Evolutionary conservation across 106 monocot genomes (phyloP).

Genomic region (Apostasia ramifera): DNA sequence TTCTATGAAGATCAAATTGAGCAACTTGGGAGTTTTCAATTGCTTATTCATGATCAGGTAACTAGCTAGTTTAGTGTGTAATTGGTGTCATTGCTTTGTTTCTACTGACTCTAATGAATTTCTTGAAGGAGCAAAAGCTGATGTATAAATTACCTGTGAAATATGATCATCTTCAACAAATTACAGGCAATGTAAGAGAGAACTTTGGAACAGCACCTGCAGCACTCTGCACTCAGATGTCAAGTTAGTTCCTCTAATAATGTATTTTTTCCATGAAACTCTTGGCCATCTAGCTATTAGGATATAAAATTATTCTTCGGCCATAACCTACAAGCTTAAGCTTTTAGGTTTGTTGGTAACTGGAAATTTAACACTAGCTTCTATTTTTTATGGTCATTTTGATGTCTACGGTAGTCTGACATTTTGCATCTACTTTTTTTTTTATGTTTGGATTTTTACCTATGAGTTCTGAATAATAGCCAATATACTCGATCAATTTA

Average conservation of each 20-base stretch:
- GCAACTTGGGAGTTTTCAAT: conserved; percentile 49
- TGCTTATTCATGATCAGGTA: conserved; percentile 74
- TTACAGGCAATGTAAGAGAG: background rate
- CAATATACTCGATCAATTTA: too few species aligned
- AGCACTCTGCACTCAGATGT: background rate
- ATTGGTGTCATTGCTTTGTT: background rate
- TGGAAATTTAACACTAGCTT: too few species aligned
- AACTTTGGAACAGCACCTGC: background rate
- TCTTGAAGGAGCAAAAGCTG: conserved; percentile 44
- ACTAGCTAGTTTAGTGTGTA: background rate
- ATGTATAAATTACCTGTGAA: conserved; percentile 6
- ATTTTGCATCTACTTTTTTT: too few species aligned
- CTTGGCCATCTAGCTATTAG: too few species aligned
- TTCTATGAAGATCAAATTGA: conserved; percentile 76
- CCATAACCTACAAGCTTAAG: too few species aligned
- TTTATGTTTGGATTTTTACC: too few species aligned
- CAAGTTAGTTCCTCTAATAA: background rate
- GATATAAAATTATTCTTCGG: too few species aligned
- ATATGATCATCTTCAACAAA: background rate
- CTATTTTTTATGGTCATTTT: too few species aligned
- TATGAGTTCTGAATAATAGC: too few species aligned
- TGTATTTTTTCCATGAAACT: too few species aligned
- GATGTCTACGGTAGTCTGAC: too few species aligned
- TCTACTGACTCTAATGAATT: background rate
- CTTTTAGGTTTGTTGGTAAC: too few species aligned